Evolutionary conservation across 306 rosid species (phyloP), one percentile per base, ranked within the genome.

Genomic region (Aeschynomene evenia): DNA sequence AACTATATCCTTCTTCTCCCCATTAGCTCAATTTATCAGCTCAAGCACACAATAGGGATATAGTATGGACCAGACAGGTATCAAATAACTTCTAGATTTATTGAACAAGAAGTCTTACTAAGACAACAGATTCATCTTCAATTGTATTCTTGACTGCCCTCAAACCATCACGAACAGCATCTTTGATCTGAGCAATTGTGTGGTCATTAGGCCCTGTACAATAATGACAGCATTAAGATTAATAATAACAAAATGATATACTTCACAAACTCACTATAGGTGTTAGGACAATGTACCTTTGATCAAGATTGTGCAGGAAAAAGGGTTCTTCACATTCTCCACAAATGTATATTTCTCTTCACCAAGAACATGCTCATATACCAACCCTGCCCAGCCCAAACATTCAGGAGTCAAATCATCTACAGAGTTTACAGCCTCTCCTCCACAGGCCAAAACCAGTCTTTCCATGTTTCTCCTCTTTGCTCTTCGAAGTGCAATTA

Each of bases 381-480:
- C 99, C 82, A 88, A 79, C 62, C 99, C 99, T 66, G 99, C 99
- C 99, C 97, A 94, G 54, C 99, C 99, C 76, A 94, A 91, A 78
- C 89, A 87, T 63, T 91, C 92, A 42, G 88, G 87, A 80, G 97
- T 85, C 73, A 94, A 80, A 85, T 87, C 97, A 80, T 91, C 92
- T 6, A 94, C 96, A 34, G 97, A 91, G 83, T 94, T 88, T 23
- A 94, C 81, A 4, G 97, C 96, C 84, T 94, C 99, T 15, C 99
- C 99, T 53, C 99, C 99, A 80, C 99, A 94, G 61, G 97, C 95
- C 85, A 94, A 80, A 77, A 94, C 96, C 92, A 94, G 77, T 31
- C 99, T 81, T 75, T 94, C 99, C 99, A 94, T 94, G 80, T 94
- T 94, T 83, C 99, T 94, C 77, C 91, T 91, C 88, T 94, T 94